These are phyloP conservation scores for Diplodia intermedia DNA, from an alignment of 2,329 filamentous ascomycete genomes.

Conservation along the genomic window DNA sequence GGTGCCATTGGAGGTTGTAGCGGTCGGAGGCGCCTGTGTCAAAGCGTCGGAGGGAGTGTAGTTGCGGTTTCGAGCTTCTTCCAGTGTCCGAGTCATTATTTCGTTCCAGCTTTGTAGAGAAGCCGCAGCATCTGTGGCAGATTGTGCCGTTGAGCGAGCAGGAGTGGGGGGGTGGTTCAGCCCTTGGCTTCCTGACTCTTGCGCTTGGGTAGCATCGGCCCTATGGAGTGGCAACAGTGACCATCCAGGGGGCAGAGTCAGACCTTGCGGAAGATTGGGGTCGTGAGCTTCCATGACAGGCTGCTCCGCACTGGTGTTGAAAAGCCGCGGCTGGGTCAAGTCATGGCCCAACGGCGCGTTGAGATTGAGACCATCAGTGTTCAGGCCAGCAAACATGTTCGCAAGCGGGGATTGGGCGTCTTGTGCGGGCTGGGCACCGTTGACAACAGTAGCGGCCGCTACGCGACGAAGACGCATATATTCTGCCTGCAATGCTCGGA, in stretches of 20 bases:
- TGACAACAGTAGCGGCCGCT: constrained; percentile 17
- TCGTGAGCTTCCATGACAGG: constrained; percentile 45
- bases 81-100: constrained; percentile 20
- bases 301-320: constrained; percentile 38
- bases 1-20: not conserved
- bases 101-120: constrained; percentile 27
- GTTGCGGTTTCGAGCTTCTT: constrained; percentile 14
- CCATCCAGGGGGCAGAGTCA: constrained; percentile 49
- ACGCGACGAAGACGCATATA: constrained; percentile 30
- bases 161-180: not conserved
- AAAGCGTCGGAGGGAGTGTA: not conserved
- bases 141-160: constrained; percentile 2
- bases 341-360: constrained; percentile 40
- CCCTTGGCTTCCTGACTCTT: not conserved
- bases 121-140: constrained; percentile 11
- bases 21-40: not conserved
- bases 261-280: constrained; percentile 44
- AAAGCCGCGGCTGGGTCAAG: constrained; percentile 10
- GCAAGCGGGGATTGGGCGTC: constrained; percentile 44
- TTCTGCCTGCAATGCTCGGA: constrained; percentile 57
- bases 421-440: constrained; percentile 37
- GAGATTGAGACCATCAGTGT: constrained; percentile 40
- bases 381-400: constrained; percentile 39
- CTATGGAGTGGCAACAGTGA: constrained; percentile 39
- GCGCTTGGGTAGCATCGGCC: not conserved